Base-by-base conservation (phyloP, 225 moss, liverwort and hornwort genomes). In the Sphagnum contortum region DNA sequence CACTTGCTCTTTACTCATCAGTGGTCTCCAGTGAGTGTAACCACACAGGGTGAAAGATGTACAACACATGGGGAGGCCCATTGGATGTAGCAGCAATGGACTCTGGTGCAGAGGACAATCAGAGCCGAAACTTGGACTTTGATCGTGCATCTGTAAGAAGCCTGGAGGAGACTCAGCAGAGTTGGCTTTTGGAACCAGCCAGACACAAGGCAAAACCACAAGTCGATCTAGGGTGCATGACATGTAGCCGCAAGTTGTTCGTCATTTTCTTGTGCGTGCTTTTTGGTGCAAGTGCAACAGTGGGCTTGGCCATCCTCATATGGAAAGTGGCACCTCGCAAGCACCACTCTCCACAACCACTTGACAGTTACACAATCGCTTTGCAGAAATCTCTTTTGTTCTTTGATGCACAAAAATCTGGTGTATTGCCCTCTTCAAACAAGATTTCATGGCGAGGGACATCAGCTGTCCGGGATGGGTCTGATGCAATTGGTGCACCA, bases 81-180 rank as follows among this genome's bases (percentile, higher is more conserved):
- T 72, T 89, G 64, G 84, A 81, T 48, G 77, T 83, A 29, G 29
- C 29, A 53, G 48, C 79, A 11, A 83, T 89, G 67, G 94, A 85
- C 63, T 76, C 83, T 44, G 77, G 77, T 45, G 82, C 87, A 29
- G 29, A 29, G 61, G 81, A 89, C 72, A 91, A 89, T 50, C 76
- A 72, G 46, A 80, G 73, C 57, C 74, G 91, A 50, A 85, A 65
- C 64, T 12, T 83, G 74, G 94, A 94, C 58, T 83, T 91, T 60
- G 94, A 94, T 80, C 73, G 83, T 47, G 94, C 87, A 44, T 94
- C 94, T 1, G 82, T 91, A 46, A 85, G 83, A 71, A 91, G 94
- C 65, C 67, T 91, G 62, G 94, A 91, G 72, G 94, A 94, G 79
- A 91, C 94, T 57, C 94, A 94, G 49, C 87, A 89, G 68, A 91